These are phyloP conservation scores for Amaranthus palmeri DNA, from an alignment of 148 eudicot genomes.

Conservation along the genomic window DNA sequence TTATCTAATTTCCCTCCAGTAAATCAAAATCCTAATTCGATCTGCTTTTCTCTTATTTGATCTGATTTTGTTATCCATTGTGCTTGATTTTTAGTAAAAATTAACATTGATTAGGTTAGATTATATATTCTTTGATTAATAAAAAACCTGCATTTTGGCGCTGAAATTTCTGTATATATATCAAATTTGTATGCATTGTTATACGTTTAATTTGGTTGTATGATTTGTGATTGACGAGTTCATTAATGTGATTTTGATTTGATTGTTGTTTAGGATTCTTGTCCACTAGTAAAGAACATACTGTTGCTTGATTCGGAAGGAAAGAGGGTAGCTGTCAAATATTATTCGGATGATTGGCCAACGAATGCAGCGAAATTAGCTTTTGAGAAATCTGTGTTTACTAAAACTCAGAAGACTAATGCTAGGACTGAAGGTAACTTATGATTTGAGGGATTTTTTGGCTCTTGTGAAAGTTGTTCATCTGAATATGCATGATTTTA, in stretches of 20 bases:
- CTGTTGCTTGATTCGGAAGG: conserved; percentile 83
- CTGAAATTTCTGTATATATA: neutral
- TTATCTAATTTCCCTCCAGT: no score
- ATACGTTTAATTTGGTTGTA: neutral
- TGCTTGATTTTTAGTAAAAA: neutral
- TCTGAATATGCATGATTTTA: no score
- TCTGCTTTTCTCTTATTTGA: neutral
- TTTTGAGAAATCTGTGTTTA: conserved; percentile 78
- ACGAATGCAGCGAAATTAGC: conserved; percentile 72
- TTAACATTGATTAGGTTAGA: no score
- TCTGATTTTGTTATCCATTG: no score
- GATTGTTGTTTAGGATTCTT: conserved; percentile 44
- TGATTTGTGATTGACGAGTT: conserved; percentile 9
- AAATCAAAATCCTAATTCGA: no score
- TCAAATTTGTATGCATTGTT: neutral
- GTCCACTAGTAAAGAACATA: conserved; percentile 69
- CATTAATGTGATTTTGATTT: conserved; percentile 2
- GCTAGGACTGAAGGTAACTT: conserved; percentile 79
- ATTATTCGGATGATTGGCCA: conserved; percentile 89
- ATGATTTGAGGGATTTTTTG: conserved; percentile 2
- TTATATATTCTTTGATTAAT: neutral
- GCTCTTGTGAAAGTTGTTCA: no score
- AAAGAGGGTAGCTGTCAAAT: conserved; percentile 83
- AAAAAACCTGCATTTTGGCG: neutral
- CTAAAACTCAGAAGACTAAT: conserved; percentile 85